phyloP scores from a whole-genome alignment of 495 filamentous ascomycete species.

The Hapsidospora chrysogenum region DNA sequence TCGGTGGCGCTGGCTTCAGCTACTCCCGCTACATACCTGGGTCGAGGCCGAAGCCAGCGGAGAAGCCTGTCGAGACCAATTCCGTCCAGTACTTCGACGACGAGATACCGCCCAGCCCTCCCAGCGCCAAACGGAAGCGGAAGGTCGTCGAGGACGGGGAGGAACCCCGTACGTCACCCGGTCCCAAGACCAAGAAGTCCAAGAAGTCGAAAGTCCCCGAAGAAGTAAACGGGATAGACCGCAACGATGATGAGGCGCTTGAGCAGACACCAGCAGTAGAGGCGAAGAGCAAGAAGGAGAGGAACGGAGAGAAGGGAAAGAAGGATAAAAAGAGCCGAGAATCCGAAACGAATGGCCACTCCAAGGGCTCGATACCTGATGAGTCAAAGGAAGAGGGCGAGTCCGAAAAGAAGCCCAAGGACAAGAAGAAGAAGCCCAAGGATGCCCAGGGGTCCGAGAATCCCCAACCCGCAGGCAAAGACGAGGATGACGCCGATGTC shows the following conservation, averaged over 20 bases:
- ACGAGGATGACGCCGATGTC: not conserved
- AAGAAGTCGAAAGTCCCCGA: slow-evolving; percentile 5
- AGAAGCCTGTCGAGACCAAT: slow-evolving; percentile 1
- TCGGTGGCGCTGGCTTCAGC: slow-evolving; percentile 2
- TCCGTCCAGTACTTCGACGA: slow-evolving; percentile 2
- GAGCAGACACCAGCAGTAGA: not conserved
- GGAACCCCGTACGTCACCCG: slow-evolving; percentile 3
- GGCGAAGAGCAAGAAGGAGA: slow-evolving; percentile 5
- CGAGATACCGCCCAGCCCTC: slow-evolving; percentile 7
- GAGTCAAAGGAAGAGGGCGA: slow-evolving; percentile 6
- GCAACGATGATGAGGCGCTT: not conserved
- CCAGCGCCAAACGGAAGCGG: slow-evolving; percentile 10
- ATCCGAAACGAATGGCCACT: not conserved
- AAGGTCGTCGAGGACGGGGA: slow-evolving; percentile 2
- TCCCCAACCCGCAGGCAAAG: not conserved
- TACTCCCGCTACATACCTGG: slow-evolving; percentile 29
- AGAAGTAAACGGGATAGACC: not conserved
- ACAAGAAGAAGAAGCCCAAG: slow-evolving; percentile 25
- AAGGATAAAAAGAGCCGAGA: slow-evolving; percentile 8
- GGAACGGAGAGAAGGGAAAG: slow-evolving; percentile 1
- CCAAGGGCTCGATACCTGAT: too few relatives aligned
- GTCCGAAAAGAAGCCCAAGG: slow-evolving; percentile 21
- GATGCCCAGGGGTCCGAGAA: not conserved
- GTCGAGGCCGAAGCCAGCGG: slow-evolving; percentile 3
- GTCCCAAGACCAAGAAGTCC: slow-evolving; percentile 6